Evolutionary conservation across 495 filamentous ascomycete genomes (phyloP).

Genomic region (Penicillium taxi): DNA sequence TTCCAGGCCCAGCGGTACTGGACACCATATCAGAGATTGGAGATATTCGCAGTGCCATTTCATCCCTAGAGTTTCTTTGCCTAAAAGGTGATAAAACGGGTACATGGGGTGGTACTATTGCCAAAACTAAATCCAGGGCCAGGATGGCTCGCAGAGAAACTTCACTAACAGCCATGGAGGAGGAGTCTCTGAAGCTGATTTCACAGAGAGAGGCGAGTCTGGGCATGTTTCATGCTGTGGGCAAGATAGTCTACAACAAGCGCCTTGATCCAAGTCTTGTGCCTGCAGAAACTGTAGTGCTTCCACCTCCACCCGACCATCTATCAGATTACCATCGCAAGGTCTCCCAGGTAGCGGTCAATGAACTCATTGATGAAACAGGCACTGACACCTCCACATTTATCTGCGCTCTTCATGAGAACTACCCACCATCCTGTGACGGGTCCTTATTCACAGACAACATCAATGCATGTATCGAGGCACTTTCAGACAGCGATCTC

Average conservation of each 20-base stretch:
- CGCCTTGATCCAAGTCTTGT: slow-evolving; percentile 40
- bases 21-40: slow-evolving; percentile 72
- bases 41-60: slow-evolving; percentile 85
- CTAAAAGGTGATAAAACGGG: slow-evolving; percentile 58
- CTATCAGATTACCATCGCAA: slow-evolving; percentile 55
- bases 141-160: slow-evolving; percentile 45
- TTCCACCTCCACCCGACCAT: slow-evolving; percentile 52
- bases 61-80: slow-evolving; percentile 84
- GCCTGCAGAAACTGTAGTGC: slow-evolving; percentile 15
- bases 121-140: slow-evolving; percentile 46
- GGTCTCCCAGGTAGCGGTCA: slow-evolving; percentile 59
- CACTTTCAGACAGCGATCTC: slow-evolving; percentile 79
- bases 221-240: slow-evolving; percentile 93
- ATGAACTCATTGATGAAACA: slow-evolving; percentile 75
- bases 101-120: slow-evolving; percentile 59
- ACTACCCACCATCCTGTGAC: slow-evolving; percentile 79
- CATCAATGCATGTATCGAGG: slow-evolving; percentile 72
- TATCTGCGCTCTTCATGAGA: slow-evolving; percentile 88
- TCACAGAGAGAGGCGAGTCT: slow-evolving; percentile 79
- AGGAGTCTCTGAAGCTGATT: slow-evolving; percentile 61
- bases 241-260: slow-evolving; percentile 93
- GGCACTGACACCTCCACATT: slow-evolving; percentile 87
- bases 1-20: slow-evolving; percentile 63
- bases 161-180: slow-evolving; percentile 60
- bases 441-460: slow-evolving; percentile 49